Base-by-base conservation (phyloP, 495 filamentous ascomycete species). In the Rhypophila decipiens region DNA sequence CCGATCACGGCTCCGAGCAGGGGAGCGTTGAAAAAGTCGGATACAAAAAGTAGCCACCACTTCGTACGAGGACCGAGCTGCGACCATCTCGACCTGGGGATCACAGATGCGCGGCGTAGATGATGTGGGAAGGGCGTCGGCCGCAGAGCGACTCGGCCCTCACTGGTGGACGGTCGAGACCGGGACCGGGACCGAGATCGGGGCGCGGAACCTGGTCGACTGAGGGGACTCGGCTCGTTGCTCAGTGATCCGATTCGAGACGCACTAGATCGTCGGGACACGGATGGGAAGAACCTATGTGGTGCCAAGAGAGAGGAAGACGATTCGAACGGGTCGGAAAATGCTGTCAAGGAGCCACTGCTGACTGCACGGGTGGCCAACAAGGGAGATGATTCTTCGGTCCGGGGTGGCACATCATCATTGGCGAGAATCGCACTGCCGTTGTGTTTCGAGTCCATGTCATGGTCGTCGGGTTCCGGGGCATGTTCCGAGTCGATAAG, bases 1-100 rank as follows among this genome's bases (percentile, higher is more conserved):
- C 84, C 85, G 17, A 83, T 50, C 3, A 79, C 47, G 0, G 83
- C 80, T 4, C 85, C 85, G n/a, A 85, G 59, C 15, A 88, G 59
- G 0, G 84, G 79, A 3, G 83, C 75, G 53, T 87, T 88, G 37
- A 82, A 56, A 49, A 87, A 81, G 11, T 67, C 63, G 24, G 70
- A 72, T 8, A 74, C 13, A 39, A 78, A 69, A n/a, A 56, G 29
- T 18, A 55, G 21, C 55, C 56, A 61, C 59, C 59, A 61, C 45
- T 61, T 53, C 0, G 46, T 22, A 5, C 55, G 46, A 1, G 52
- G 45, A 7, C 69, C 56, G 5, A 83, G 58, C 27, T 47, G 60
- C 39, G 69, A 67, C 59, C 59, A 61, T 12, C 37, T 31, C 3
- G 11, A 24, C 13, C 38, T 41, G 0, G 59, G 40, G n/a, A 61